A percentile compares a stretch with the other conserved stretches of the same genome.
These are phyloP conservation scores for Linum usitatissimum DNA, from an alignment of 345 rosid species.

Conservation along the genomic window DNA sequence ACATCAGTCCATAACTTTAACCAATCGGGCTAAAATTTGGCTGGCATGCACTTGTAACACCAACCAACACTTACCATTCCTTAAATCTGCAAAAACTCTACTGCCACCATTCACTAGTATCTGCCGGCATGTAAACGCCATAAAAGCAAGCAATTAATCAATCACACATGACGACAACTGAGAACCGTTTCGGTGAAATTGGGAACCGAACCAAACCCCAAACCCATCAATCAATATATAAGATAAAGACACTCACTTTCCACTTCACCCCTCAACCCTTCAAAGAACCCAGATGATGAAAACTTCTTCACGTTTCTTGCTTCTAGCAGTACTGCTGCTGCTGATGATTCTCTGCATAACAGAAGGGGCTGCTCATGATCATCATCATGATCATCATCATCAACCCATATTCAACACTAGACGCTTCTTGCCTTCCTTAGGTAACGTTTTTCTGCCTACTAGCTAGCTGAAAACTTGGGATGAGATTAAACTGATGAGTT, in stretches of 20 bases:
- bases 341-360: no score
- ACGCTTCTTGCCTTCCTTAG: conserved; percentile 22
- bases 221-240: no score
- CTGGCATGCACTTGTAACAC: no score
- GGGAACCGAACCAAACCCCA: not conserved
- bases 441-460: conserved; percentile 10
- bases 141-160: not conserved
- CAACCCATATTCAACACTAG: not conserved
- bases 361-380: no score
- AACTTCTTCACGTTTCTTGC: not conserved
- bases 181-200: not conserved
- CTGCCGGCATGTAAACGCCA: not conserved
- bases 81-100: no score
- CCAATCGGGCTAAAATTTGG: no score
- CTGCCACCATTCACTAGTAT: no score
- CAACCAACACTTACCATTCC: no score
- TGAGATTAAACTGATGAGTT: no score
- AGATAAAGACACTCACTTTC: not conserved
- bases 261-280: not conserved
- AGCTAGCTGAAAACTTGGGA: no score
- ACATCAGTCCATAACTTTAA: no score
- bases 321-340: no score
- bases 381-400: not conserved
- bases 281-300: not conserved
- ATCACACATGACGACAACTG: not conserved